Conservation (phyloP, 768 basidiomycete genomes). For the Xerocomus spinulosus region DNA sequence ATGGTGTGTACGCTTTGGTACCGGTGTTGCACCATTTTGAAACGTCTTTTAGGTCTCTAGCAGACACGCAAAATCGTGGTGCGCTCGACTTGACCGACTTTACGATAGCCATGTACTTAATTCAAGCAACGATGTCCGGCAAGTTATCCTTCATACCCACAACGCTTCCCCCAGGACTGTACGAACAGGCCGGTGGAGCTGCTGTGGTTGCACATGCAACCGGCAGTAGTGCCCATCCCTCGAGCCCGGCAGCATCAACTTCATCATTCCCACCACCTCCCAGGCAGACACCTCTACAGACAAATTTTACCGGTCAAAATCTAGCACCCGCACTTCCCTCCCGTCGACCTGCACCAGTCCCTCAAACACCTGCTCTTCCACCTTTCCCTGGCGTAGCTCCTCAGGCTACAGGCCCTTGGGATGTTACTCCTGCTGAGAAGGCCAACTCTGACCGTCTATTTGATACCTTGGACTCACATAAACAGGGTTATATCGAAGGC, state of each 20-base stretch:
- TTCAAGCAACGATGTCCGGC: conserved; percentile 86
- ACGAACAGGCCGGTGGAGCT: conserved; percentile 69
- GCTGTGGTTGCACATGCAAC: conserved; percentile 49
- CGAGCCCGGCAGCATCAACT: conserved; percentile 47
- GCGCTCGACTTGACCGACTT: conserved; percentile 88
- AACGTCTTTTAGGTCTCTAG: conserved; percentile 62
- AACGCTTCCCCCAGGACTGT: conserved; percentile 74
- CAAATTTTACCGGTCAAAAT: conserved; percentile 44
- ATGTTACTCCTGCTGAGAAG: conserved; percentile 79
- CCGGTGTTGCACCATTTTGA: background rate
- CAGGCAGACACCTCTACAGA: conserved; percentile 61
- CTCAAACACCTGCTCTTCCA: conserved; percentile 22
- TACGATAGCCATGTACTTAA: conserved; percentile 93
- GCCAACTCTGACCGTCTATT: conserved; percentile 74
- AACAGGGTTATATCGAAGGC: conserved; percentile 80
- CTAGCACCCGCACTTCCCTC: conserved; percentile 21
- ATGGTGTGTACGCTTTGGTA: conserved; percentile 50
- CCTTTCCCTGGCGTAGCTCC: conserved; percentile 27
- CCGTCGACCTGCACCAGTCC: conserved; percentile 15
- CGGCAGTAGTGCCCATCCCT: conserved; percentile 53
- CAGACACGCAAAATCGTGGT: conserved; percentile 93
- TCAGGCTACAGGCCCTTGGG: conserved; percentile 54
- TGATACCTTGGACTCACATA: conserved; percentile 70
- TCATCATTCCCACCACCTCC: conserved; percentile 41
- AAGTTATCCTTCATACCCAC: conserved; percentile 68